Percentiles rank a stretch among this genome's conserved stretches.
phyloP scores from a whole-genome alignment of 331 rosid species.

The Quercus lobata region DNA sequence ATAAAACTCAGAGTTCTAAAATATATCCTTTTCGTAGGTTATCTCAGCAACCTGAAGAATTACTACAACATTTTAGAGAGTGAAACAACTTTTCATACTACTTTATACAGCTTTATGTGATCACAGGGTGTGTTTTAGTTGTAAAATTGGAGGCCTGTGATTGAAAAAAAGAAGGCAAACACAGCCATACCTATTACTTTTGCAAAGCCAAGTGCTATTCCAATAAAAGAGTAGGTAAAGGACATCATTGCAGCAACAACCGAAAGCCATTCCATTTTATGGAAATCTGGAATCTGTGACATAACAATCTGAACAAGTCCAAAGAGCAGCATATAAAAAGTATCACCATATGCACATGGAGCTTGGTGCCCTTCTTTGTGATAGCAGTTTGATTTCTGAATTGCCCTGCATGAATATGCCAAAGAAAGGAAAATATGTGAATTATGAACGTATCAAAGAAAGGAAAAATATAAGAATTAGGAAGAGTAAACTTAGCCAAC shows the following conservation, averaged over 20 bases:
- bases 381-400: constrained; percentile 67
- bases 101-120: no score
- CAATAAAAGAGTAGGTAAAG: constrained; percentile 63
- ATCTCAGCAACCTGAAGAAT: background rate
- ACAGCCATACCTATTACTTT: constrained; percentile 49
- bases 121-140: background rate
- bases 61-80: background rate
- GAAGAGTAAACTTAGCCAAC: background rate
- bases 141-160: background rate
- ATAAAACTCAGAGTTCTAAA: background rate
- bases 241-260: constrained; percentile 82
- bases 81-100: background rate
- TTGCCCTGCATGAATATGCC: constrained; percentile 46
- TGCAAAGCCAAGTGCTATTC: constrained; percentile 69
- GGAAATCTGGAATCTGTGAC: constrained; percentile 85
- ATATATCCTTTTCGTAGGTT: background rate
- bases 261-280: constrained; percentile 79
- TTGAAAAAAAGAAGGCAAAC: background rate
- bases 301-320: constrained; percentile 61
- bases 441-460: no score
- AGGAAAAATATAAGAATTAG: background rate
- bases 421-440: background rate
- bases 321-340: constrained; percentile 51
- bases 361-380: constrained; percentile 70
- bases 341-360: constrained; percentile 50